These are phyloP conservation scores for Westerdykella sp. DNA, from an alignment of 2,329 filamentous ascomycete species.

Conservation along the genomic window DNA sequence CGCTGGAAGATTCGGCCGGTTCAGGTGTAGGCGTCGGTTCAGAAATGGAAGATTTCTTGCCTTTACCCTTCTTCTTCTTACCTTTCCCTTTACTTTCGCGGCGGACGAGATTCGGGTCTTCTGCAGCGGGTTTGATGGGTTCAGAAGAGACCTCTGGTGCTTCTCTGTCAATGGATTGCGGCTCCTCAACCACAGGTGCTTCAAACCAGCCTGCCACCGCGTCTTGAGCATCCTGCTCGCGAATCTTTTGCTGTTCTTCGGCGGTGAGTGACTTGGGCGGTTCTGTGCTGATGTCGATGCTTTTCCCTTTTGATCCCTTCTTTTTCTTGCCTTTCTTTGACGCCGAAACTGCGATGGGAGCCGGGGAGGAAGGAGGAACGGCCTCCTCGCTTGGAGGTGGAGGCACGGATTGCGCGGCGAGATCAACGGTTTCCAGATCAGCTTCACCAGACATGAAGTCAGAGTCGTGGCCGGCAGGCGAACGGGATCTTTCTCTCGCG, in stretches of 20 bases:
- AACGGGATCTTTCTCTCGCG: slow-evolving; percentile 11
- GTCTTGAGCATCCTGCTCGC: slow-evolving; percentile 21
- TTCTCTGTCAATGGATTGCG: slow-evolving; percentile 5
- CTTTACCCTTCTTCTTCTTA: slow-evolving; percentile 24
- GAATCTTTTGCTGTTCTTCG: slow-evolving; percentile 16
- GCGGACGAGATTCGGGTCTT: slow-evolving; percentile 11
- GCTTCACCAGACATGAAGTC: slow-evolving; percentile 22
- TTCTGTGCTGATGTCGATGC: slow-evolving; percentile 9
- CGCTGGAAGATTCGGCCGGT: slow-evolving; percentile 6
- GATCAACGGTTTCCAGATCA: slow-evolving; percentile 16
- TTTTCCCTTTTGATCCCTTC: slow-evolving; percentile 25
- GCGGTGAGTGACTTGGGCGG: slow-evolving; percentile 11
- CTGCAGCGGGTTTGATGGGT: slow-evolving; percentile 1
- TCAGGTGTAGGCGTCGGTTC: slow-evolving; percentile 7
- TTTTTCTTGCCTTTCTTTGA: slow-evolving; percentile 32
- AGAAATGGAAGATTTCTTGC: slow-evolving; percentile 11
- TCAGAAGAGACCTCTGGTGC: slow-evolving; percentile 1
- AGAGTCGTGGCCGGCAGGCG: slow-evolving; percentile 10
- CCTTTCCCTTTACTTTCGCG: slow-evolving; percentile 19
- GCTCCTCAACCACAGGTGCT: slow-evolving; percentile 4
- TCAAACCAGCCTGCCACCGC: slow-evolving; percentile 22
- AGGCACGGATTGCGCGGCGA: slow-evolving; percentile 10
- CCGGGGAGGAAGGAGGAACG: slow-evolving; percentile 5
- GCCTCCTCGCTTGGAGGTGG: slow-evolving; percentile 5
- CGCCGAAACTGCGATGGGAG: slow-evolving; percentile 8